Evolutionary conservation across 2,329 filamentous ascomycete species (phyloP).

Genomic region (Venturia oleaginea): DNA sequence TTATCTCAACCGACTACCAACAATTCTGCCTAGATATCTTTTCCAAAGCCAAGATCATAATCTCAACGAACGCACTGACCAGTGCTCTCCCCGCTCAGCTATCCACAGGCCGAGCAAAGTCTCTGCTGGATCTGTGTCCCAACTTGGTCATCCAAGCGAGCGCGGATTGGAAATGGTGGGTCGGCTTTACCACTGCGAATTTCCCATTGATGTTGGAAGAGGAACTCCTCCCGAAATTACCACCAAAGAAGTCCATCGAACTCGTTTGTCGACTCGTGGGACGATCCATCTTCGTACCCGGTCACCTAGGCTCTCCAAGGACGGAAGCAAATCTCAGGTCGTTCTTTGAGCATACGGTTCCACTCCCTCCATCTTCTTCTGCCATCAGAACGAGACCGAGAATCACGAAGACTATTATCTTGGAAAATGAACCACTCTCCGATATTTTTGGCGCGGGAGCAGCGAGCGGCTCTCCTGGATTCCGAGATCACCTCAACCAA

Average conservation of each 20-base stretch:
- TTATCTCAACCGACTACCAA: background rate
- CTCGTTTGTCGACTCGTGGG: background rate
- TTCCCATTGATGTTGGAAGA: background rate
- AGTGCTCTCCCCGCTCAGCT: background rate
- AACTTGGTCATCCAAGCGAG: background rate
- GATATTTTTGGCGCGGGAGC: background rate
- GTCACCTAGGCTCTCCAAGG: background rate
- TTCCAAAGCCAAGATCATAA: background rate
- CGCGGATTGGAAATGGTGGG: constrained; percentile 4
- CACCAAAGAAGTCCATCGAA: background rate
- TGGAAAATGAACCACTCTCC: background rate
- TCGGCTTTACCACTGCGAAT: background rate
- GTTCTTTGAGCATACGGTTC: background rate
- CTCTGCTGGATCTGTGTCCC: background rate
- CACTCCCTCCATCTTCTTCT: background rate
- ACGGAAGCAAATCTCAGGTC: background rate
- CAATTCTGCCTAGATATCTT: background rate
- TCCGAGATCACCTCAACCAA: background rate
- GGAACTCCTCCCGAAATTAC: background rate
- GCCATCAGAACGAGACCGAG: background rate
- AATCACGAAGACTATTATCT: background rate
- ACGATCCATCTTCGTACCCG: background rate
- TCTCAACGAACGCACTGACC: background rate
- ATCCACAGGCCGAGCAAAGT: background rate
- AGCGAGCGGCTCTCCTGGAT: background rate